A percentile compares a stretch with the other conserved stretches of the same genome.
phyloP scores from a whole-genome alignment of 805 yeast genomes.

The Sungouiozyma intestinalis region DNA sequence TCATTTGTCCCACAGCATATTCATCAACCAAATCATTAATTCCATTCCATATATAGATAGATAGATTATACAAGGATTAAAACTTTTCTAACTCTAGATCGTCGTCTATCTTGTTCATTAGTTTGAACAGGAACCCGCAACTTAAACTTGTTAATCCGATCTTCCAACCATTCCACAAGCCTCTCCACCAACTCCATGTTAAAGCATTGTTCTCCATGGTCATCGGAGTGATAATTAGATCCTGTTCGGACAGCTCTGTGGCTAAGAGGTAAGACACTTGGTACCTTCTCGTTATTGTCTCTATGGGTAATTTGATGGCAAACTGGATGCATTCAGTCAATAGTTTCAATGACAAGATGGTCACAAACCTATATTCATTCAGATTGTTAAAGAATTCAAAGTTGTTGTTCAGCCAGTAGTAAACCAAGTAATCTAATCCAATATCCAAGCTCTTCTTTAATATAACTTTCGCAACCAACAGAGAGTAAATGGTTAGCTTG shows the following conservation, averaged over 20 bases:
- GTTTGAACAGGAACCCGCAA: conserved; percentile 72
- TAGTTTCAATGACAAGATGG: conserved; percentile 36
- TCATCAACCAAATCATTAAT: not conserved
- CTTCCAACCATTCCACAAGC: conserved; percentile 84
- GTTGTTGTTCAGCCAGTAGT: conserved; percentile 4
- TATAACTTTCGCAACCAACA: conserved; percentile 1
- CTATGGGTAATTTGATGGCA: conserved; percentile 73
- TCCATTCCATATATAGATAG: not conserved
- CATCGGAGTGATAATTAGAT: conserved; percentile 6
- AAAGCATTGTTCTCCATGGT: conserved; percentile 2
- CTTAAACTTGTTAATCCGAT: conserved; percentile 68
- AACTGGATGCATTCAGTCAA: conserved; percentile 57
- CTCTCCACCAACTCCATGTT: conserved; percentile 8
- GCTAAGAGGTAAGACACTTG: conserved; percentile 52
- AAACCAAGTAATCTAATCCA: conserved; percentile 6
- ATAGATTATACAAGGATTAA: conserved; percentile 25
- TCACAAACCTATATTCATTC: conserved; percentile 1
- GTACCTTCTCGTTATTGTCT: conserved; percentile 73
- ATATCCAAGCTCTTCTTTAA: conserved; percentile 5
- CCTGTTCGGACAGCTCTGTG: not conserved
- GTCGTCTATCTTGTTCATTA: conserved; percentile 41
- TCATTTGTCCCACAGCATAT: not conserved
- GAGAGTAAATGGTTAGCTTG: conserved; percentile 1
- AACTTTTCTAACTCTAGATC: conserved; percentile 34
- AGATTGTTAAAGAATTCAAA: conserved; percentile 1